These are phyloP conservation scores for Polygonum aviculare DNA, from an alignment of 148 eudicot genomes.

Conservation along the genomic window DNA sequence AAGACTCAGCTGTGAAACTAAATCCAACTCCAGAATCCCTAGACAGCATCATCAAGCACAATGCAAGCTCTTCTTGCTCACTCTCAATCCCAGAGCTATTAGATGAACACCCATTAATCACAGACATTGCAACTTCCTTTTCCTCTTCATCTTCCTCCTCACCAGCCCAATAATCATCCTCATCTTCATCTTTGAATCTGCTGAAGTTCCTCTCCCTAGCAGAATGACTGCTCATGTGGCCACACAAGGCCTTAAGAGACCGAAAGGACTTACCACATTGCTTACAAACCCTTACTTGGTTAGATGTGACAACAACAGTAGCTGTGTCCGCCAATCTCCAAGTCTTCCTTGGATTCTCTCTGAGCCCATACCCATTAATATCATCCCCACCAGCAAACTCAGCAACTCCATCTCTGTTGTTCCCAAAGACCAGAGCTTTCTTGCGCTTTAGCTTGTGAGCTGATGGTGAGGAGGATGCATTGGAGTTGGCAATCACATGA, in stretches of 20 bases:
- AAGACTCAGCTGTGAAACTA: conserved; percentile 49
- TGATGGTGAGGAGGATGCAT: not conserved
- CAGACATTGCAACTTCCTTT: not conserved
- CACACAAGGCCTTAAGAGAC: conserved; percentile 79
- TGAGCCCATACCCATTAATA: not conserved
- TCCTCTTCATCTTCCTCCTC: conserved; percentile 5
- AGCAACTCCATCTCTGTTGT: not conserved
- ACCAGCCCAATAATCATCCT: conserved; percentile 21
- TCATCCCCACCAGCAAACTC: not conserved
- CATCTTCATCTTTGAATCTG: conserved; percentile 8
- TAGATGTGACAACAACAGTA: conserved; percentile 2
- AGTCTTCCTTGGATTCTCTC: conserved; percentile 61
- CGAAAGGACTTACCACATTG: conserved; percentile 90
- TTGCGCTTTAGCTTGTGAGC: not conserved
- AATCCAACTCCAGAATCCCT: conserved; percentile 35
- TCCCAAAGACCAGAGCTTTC: not conserved
- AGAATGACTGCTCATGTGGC: conserved; percentile 82
- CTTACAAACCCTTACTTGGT: conserved; percentile 44
- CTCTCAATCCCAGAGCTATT: conserved; percentile 32
- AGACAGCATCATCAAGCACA: conserved; percentile 83
- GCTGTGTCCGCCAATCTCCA: conserved; percentile 39
- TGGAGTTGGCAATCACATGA: conserved; percentile 29
- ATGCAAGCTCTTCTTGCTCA: conserved; percentile 77
- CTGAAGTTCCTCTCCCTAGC: not conserved
- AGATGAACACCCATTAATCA: conserved; percentile 25